A percentile compares a stretch with the other conserved stretches of the same genome.
Evolutionary conservation across 768 basidiomycete genomes (phyloP).

Genomic region (Trametes gibbosa): DNA sequence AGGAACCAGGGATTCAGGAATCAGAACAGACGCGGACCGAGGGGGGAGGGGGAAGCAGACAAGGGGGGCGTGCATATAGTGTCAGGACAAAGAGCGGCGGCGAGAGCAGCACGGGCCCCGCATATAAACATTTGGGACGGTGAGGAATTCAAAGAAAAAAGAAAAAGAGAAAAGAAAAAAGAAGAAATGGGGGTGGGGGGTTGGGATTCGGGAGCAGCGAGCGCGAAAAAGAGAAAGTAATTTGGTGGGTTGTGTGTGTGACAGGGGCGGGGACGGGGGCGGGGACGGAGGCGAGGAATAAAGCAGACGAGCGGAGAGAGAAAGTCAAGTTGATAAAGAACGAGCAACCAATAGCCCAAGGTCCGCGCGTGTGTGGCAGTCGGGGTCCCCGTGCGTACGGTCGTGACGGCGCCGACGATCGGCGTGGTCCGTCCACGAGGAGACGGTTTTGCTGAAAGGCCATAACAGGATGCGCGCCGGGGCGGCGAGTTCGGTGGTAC

Average conservation of each 20-base stretch:
- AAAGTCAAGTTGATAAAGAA: slow-evolving; percentile 49
- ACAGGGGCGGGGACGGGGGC: background rate
- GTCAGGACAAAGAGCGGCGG: slow-evolving; percentile 15
- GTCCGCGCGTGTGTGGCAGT: slow-evolving; percentile 22
- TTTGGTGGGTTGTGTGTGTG: background rate
- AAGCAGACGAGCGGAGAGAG: slow-evolving; percentile 18
- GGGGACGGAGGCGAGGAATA: slow-evolving; percentile 28
- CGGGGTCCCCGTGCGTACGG: slow-evolving; percentile 1
- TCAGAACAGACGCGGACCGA: slow-evolving; percentile 4
- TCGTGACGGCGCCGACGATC: background rate
- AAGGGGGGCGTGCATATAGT: slow-evolving; percentile 15
- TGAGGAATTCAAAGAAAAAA: background rate
- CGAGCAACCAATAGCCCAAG: slow-evolving; percentile 67
- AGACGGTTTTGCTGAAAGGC: slow-evolving; percentile 5
- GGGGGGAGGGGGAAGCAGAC: background rate
- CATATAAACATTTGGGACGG: slow-evolving; percentile 2
- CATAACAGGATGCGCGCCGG: background rate
- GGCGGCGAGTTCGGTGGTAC: slow-evolving; percentile 11
- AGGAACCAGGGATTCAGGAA: background rate
- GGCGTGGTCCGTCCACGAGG: background rate
- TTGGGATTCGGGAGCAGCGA: background rate
- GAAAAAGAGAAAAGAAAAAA: background rate
- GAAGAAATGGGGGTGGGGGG: slow-evolving; percentile 3
- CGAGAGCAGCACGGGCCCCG: slow-evolving; percentile 7
- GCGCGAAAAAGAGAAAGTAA: background rate